Evolutionary conservation across 371 early-diverging fungal genomes (phyloP), one percentile per base, ranked within the genome.

Genomic region (Aphelidium insulamus): DNA sequence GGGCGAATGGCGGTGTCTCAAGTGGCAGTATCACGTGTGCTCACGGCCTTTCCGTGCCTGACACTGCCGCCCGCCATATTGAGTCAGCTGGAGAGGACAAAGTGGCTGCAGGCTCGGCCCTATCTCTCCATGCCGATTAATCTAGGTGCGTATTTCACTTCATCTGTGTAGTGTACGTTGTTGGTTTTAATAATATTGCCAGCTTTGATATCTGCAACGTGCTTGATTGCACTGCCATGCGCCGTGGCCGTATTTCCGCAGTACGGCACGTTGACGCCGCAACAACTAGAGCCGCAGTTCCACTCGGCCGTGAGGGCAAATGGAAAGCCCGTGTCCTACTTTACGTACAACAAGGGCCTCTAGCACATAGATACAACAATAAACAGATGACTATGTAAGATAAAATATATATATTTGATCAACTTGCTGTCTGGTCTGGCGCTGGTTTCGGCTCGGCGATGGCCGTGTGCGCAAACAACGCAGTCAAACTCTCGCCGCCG

Each of bases 211-310:
- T 59, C 72, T 1, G 39, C 63, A 10, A 69, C 67, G 12, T 49
- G 78, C 36, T 54, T 75, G 59, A 71, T 67, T 4, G 77, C 80
- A 1, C 43, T 81, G 21, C 82, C 82, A 0, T 57, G 66, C 31
- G 77, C 82, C 0, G 72, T 81, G 36, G 82, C 78, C 3, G 51
- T 76, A 3, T 79, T 74, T 50, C 82, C 79, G n/a, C 79, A 81
- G 41, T 43, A 39, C 11, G 74, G 63, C 17, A 29, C 26, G 11
- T 33, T 57, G 25, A n/a, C 33, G 2, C 59, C 55, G 12, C 21
- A 28, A 8, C 31, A 37, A 2, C 34, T 62, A n/a, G 64, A 63
- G 38, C 44, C 43, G 0, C 16, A 46, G 39, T 57, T 63, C 38
- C 30, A 33, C 3, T n/a, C n/a, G n/a, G n/a, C n/a, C n/a, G n/a